Conservation (phyloP, 257 asterid species). For the Salvia splendens region DNA sequence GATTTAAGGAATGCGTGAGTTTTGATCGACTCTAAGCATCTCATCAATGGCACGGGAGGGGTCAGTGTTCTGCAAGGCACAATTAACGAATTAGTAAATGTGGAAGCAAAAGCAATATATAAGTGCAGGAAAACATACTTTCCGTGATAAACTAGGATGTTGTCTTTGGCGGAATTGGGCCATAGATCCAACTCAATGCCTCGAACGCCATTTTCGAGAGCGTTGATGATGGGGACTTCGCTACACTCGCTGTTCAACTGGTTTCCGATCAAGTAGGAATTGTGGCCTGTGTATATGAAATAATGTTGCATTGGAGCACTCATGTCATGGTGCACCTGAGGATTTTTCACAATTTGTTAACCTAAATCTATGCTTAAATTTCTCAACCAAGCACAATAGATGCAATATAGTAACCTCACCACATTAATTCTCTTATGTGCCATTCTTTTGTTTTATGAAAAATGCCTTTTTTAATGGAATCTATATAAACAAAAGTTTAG, state of each 20-base stretch:
- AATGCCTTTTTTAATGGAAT: no score
- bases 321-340: constrained; percentile 89
- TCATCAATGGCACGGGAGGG: constrained; percentile 70
- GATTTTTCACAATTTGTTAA: not conserved
- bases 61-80: constrained; percentile 75
- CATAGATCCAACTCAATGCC: constrained; percentile 86
- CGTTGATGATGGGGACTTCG: constrained; percentile 71
- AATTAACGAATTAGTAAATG: no score
- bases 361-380: not conserved
- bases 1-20: constrained; percentile 80
- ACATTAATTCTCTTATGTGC: no score
- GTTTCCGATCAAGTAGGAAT: constrained; percentile 90
- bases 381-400: no score
- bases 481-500: no score
- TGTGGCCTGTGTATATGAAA: constrained; percentile 86
- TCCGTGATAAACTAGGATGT: constrained; percentile 82
- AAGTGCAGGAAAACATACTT: constrained; percentile 43
- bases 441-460: no score
- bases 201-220: constrained; percentile 82
- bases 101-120: no score
- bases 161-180: constrained; percentile 74
- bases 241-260: constrained; percentile 85
- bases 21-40: constrained; percentile 74
- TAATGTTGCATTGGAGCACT: constrained; percentile 87
- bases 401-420: no score